These are phyloP conservation scores for Priceomyces fermenticarens DNA, from an alignment of 805 yeast genomes.

Conservation along the genomic window DNA sequence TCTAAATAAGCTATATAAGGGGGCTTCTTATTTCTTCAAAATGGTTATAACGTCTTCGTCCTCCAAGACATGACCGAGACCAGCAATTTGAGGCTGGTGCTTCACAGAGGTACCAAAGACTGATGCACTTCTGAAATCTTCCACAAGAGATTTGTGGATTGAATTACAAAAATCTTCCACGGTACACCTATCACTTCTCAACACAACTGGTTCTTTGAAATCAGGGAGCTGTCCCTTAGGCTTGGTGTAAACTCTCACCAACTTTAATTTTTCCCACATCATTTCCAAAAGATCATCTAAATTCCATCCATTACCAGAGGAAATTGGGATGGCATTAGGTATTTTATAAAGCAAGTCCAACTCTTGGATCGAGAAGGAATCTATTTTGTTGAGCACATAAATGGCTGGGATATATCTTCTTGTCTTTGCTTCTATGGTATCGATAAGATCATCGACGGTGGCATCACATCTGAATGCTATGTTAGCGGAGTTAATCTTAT, in stretches of 20 bases:
- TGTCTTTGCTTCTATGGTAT: constrained; percentile 83
- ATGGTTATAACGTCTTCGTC: constrained; percentile 98
- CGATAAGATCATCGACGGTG: constrained; percentile 93
- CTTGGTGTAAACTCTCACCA: constrained; percentile 95
- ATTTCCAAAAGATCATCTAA: constrained; percentile 88
- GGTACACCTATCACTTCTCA: constrained; percentile 75
- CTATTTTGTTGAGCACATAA: constrained; percentile 93
- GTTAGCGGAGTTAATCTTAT: constrained; percentile 92
- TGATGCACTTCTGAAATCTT: constrained; percentile 87
- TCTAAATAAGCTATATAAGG: too few relatives aligned
- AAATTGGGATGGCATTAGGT: constrained; percentile 96
- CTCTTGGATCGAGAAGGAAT: constrained; percentile 91
- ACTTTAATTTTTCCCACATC: constrained; percentile 91
- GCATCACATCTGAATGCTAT: constrained; percentile 97
- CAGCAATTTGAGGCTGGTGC: constrained; percentile 97
- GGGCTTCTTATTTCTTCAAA: constrained; percentile 57
- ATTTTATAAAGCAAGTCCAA: constrained; percentile 85
- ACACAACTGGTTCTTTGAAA: constrained; percentile 90
- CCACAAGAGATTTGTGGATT: constrained; percentile 91
- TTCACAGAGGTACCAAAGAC: constrained; percentile 94
- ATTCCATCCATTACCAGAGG: constrained; percentile 96
- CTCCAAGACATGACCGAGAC: constrained; percentile 74
- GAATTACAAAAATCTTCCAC: constrained; percentile 96
- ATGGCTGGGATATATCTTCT: constrained; percentile 95
- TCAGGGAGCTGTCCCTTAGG: constrained; percentile 96